Percentiles rank a stretch among this genome's conserved stretches.
phyloP scores from a whole-genome alignment of 495 filamentous ascomycete species.

The Daldinia bambusicola region DNA sequence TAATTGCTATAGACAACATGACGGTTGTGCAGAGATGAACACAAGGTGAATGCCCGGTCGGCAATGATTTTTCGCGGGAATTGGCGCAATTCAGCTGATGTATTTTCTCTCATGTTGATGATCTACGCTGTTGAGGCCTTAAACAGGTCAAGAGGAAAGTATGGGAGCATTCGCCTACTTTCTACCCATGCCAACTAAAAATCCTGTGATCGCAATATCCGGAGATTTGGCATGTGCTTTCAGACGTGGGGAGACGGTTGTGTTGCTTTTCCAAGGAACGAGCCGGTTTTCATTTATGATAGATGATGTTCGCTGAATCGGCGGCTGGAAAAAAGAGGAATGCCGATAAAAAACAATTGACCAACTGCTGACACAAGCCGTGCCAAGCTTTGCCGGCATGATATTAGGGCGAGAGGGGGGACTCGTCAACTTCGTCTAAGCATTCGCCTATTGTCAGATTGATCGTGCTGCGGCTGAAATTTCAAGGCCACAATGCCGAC shows the following conservation, averaged over 20 bases:
- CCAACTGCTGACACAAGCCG: constrained; percentile 21
- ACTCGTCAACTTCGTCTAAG: constrained; percentile 25
- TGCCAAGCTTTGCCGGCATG: constrained; percentile 38
- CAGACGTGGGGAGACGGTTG: constrained; percentile 10
- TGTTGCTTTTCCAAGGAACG: constrained; percentile 24
- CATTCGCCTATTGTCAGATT: constrained; percentile 39
- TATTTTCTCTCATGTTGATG: not conserved
- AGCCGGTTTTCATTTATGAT: constrained; percentile 37
- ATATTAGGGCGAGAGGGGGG: constrained; percentile 13
- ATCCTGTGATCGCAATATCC: constrained; percentile 27
- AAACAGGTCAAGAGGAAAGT: not conserved
- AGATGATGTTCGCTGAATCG: constrained; percentile 23
- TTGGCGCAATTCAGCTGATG: not conserved
- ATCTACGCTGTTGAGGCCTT: not conserved
- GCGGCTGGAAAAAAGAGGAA: constrained; percentile 38
- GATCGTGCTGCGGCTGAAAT: constrained; percentile 38
- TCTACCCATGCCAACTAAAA: constrained; percentile 10
- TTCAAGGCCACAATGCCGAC: constrained; percentile 30
- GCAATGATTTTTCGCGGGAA: constrained; percentile 6
- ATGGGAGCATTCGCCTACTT: constrained; percentile 27
- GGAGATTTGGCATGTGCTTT: constrained; percentile 14
- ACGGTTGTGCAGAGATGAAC: not conserved
- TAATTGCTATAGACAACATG: not conserved
- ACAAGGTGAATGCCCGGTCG: not conserved
- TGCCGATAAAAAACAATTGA: constrained; percentile 30